Conservation (phyloP, 2,329 filamentous ascomycete species). For the Paecilomyces niveus region DNA sequence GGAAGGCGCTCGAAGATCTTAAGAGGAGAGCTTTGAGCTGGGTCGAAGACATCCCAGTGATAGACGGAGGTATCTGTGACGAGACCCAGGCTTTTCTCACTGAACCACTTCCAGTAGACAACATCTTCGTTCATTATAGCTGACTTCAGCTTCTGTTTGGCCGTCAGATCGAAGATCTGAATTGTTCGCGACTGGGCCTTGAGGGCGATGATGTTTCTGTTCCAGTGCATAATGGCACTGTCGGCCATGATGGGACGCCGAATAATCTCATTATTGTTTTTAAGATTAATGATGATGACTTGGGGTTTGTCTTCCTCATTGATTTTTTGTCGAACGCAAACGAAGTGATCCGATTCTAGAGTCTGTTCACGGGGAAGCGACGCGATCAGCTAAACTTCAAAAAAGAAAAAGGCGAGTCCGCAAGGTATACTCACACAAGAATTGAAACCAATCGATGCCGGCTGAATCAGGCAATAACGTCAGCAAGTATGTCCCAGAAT, state of each 20-base stretch:
- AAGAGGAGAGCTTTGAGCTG: slow-evolving; percentile 67
- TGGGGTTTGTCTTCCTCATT: slow-evolving; percentile 76
- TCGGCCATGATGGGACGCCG: slow-evolving; percentile 96
- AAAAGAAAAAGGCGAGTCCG: background rate
- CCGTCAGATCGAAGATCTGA: slow-evolving; percentile 92
- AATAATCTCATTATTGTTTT: slow-evolving; percentile 93
- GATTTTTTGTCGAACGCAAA: slow-evolving; percentile 94
- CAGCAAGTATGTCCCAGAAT: background rate
- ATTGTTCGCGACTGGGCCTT: slow-evolving; percentile 91
- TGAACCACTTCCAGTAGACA: slow-evolving; percentile 99
- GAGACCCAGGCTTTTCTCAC: slow-evolving; percentile 76
- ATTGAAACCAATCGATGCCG: slow-evolving; percentile 74
- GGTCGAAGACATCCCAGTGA: slow-evolving; percentile 96
- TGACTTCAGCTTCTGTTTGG: slow-evolving; percentile 94
- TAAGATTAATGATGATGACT: slow-evolving; percentile 95
- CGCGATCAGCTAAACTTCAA: slow-evolving; percentile 14
- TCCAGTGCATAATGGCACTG: slow-evolving; percentile 99
- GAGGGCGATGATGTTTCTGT: slow-evolving; percentile 88
- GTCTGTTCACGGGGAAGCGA: slow-evolving; percentile 52
- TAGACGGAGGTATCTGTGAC: slow-evolving; percentile 88
- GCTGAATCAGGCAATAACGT: slow-evolving; percentile 35
- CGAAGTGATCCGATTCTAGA: slow-evolving; percentile 92
- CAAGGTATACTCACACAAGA: slow-evolving; percentile 60
- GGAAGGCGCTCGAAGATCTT: slow-evolving; percentile 94
- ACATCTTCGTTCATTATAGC: slow-evolving; percentile 96